These are phyloP conservation scores for Pseudogymnoascus sp. DNA, from an alignment of 2,329 filamentous ascomycete genomes.

Conservation along the genomic window DNA sequence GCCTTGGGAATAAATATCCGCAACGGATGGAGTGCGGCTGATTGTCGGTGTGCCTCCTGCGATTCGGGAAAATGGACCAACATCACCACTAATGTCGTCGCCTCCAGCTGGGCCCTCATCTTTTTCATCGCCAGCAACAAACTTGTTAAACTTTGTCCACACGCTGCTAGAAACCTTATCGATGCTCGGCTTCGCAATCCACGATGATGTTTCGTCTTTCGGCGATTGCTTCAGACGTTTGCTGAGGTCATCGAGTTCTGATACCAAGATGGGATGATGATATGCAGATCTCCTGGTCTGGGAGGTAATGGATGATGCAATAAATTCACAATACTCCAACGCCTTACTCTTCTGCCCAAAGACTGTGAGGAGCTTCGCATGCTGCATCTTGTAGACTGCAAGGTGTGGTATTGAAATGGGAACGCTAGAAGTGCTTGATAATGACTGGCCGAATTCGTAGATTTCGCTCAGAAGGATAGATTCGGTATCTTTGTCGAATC, in stretches of 20 bases:
- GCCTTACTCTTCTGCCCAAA: constrained; percentile 75
- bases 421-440: constrained; percentile 50
- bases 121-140: constrained; percentile 83
- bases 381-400: constrained; percentile 81
- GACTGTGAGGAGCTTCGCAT: constrained; percentile 77
- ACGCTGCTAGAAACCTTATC: constrained; percentile 89
- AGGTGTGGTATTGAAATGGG: constrained; percentile 65
- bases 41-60: constrained; percentile 66
- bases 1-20: constrained; percentile 50
- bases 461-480: constrained; percentile 90
- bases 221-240: constrained; percentile 78
- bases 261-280: constrained; percentile 66
- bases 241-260: constrained; percentile 71
- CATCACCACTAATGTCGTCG: constrained; percentile 46
- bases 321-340: constrained; percentile 82
- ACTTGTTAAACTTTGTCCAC: constrained; percentile 91
- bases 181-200: constrained; percentile 93
- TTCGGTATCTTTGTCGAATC: constrained; percentile 72
- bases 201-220: constrained; percentile 70
- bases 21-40: constrained; percentile 64
- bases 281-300: constrained; percentile 81
- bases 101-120: constrained; percentile 51
- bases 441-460: constrained; percentile 79
- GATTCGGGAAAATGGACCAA: constrained; percentile 76
- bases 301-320: constrained; percentile 64